Conservation (phyloP, 192 early-diverging fungal species). For the Backusella circina region DNA sequence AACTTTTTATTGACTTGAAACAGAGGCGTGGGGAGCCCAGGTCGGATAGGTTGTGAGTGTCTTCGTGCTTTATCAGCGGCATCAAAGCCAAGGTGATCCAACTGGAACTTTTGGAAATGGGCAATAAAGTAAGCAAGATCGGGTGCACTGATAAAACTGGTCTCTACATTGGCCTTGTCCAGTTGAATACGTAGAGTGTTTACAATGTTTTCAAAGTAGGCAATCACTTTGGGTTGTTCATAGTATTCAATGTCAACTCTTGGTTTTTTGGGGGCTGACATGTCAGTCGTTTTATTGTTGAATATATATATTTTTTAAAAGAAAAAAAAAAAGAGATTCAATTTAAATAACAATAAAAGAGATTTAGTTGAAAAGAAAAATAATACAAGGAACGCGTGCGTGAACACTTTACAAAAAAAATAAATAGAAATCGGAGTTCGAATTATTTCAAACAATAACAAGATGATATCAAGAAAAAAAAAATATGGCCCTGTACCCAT, state of each 20-base stretch:
- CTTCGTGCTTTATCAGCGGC: slow-evolving; percentile 5
- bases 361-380: neutral
- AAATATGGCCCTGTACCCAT: too few species aligned
- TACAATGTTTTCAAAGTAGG: slow-evolving; percentile 20
- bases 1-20: slow-evolving; percentile 13
- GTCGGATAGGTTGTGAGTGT: neutral
- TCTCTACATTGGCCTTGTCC: slow-evolving; percentile 15
- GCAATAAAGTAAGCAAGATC: slow-evolving; percentile 25
- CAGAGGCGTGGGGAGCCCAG: slow-evolving; percentile 14
- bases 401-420: neutral
- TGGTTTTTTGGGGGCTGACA: slow-evolving; percentile 12
- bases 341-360: neutral
- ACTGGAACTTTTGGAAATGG: slow-evolving; percentile 31
- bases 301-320: neutral
- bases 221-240: slow-evolving; percentile 29
- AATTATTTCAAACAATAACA: neutral
- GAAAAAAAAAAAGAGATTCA: neutral
- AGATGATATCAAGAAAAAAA: too few species aligned
- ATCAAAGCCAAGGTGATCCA: slow-evolving; percentile 14
- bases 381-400: neutral
- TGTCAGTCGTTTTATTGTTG: neutral
- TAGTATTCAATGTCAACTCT: slow-evolving; percentile 28
- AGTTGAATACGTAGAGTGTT: slow-evolving; percentile 15
- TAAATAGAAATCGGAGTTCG: neutral
- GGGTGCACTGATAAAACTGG: slow-evolving; percentile 18